These are phyloP conservation scores for Artemisia tridentata DNA, from an alignment of 129 eudicot genomes.

Conservation along the genomic window DNA sequence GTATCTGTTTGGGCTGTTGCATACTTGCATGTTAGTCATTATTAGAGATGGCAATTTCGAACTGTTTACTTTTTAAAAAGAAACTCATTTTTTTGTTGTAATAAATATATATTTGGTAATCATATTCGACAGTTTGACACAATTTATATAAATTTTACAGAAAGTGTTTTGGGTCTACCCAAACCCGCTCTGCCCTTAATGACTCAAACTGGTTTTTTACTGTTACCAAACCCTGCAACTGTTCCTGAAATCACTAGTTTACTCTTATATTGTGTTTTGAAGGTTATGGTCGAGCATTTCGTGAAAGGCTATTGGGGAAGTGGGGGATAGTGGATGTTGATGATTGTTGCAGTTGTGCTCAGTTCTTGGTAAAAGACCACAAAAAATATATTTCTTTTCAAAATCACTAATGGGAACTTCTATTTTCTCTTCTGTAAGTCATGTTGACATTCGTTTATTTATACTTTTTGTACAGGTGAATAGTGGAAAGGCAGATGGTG, in stretches of 20 bases:
- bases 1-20: no score
- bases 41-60: no score
- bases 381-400: neutral
- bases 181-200: neutral
- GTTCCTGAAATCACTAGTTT: constrained; percentile 13
- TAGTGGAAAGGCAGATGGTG: constrained; percentile 76
- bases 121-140: neutral
- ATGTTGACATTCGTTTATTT: constrained; percentile 7
- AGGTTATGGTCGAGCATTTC: constrained; percentile 94
- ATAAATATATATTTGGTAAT: neutral
- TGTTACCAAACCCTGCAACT: neutral
- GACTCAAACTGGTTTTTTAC: neutral
- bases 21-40: no score
- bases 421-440: neutral
- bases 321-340: constrained; percentile 95
- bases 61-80: no score
- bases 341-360: constrained; percentile 98
- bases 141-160: neutral
- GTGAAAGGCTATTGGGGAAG: constrained; percentile 77
- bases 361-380: constrained; percentile 59
- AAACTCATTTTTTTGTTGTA: neutral
- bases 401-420: neutral
- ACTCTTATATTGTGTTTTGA: constrained; percentile 24
- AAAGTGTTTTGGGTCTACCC: neutral
- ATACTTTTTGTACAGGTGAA: constrained; percentile 50